These are phyloP conservation scores for Ceratobasidium sp. DNA, from an alignment of 1,284 basidiomycete species.

Conservation along the genomic window DNA sequence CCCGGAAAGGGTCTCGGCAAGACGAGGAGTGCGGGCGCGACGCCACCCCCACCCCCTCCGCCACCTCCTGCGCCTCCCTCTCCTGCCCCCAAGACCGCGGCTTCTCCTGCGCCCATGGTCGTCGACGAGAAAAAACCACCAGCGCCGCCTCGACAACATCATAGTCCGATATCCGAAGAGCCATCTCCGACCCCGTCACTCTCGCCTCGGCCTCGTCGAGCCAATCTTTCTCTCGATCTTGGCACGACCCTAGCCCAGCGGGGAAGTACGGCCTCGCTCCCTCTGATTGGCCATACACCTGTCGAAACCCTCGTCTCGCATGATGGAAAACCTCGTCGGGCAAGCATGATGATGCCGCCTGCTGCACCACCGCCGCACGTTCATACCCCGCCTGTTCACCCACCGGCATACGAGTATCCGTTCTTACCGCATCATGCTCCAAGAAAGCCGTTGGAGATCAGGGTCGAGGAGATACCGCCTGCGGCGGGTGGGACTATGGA, in stretches of 20 bases:
- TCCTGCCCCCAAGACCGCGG: not conserved
- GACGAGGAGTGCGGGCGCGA: not conserved
- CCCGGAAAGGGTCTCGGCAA: not conserved
- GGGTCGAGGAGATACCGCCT: slow-evolving; percentile 28
- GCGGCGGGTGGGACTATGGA: not conserved
- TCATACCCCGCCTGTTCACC: slow-evolving; percentile 18
- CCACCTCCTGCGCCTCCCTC: slow-evolving; percentile 3
- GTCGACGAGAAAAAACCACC: not conserved
- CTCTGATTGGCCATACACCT: slow-evolving; percentile 27
- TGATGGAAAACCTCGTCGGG: slow-evolving; percentile 4
- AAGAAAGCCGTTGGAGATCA: slow-evolving; percentile 15
- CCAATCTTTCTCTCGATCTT: slow-evolving; percentile 27
- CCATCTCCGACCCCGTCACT: not conserved
- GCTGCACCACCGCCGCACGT: slow-evolving; percentile 10
- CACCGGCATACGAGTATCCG: slow-evolving; percentile 29
- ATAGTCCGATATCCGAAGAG: slow-evolving; percentile 12
- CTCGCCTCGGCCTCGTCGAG: not conserved
- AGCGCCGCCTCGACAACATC: not conserved
- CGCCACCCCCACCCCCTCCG: slow-evolving; percentile 8
- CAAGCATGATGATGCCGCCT: slow-evolving; percentile 13
- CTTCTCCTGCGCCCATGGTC: not conserved
- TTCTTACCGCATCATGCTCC: slow-evolving; percentile 25
- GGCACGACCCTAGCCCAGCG: slow-evolving; percentile 3
- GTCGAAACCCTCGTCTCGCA: not conserved
- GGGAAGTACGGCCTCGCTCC: slow-evolving; percentile 16